These are phyloP conservation scores for Cercospora brassicicola DNA, from an alignment of 2,329 filamentous ascomycete species.

Conservation along the genomic window DNA sequence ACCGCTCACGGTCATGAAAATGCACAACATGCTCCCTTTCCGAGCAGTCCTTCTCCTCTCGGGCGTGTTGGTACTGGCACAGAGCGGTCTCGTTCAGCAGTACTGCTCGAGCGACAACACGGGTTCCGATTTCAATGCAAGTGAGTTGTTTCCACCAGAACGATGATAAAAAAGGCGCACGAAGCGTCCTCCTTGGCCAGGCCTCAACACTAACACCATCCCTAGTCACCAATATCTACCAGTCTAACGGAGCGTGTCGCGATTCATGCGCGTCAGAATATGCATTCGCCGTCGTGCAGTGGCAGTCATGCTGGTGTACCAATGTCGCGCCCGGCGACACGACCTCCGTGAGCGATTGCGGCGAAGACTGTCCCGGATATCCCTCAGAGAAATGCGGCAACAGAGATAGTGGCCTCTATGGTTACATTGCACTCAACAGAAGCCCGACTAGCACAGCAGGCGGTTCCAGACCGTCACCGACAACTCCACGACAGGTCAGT, in stretches of 20 bases:
- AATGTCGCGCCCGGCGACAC: conserved; percentile 60
- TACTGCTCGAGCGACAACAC: conserved; percentile 52
- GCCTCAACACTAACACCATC: conserved; percentile 7
- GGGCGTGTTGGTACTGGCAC: conserved; percentile 14
- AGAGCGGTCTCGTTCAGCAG: conserved; percentile 33
- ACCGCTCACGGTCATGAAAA: conserved; percentile 14
- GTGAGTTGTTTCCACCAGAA: conserved; percentile 29
- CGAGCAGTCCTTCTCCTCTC: conserved; percentile 23
- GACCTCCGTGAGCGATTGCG: conserved; percentile 52
- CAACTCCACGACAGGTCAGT: conserved; percentile 32
- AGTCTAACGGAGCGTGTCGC: conserved; percentile 70
- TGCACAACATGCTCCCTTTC: conserved; percentile 35
- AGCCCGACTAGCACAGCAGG: conserved; percentile 60
- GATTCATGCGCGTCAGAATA: conserved; percentile 58
- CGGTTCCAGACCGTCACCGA: conserved; percentile 31
- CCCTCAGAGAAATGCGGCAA: conserved; percentile 66
- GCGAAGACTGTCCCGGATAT: conserved; percentile 66
- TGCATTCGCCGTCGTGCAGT: conserved; percentile 69
- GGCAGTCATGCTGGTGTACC: conserved; percentile 71
- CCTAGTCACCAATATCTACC: conserved; percentile 45
- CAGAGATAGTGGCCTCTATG: conserved; percentile 54
- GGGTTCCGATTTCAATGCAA: conserved; percentile 37
- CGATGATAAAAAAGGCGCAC: not conserved
- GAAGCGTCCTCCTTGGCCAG: not conserved
- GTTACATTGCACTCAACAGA: conserved; percentile 61